phyloP scores from a whole-genome alignment of 768 basidiomycete genomes.

The Vararia minispora region DNA sequence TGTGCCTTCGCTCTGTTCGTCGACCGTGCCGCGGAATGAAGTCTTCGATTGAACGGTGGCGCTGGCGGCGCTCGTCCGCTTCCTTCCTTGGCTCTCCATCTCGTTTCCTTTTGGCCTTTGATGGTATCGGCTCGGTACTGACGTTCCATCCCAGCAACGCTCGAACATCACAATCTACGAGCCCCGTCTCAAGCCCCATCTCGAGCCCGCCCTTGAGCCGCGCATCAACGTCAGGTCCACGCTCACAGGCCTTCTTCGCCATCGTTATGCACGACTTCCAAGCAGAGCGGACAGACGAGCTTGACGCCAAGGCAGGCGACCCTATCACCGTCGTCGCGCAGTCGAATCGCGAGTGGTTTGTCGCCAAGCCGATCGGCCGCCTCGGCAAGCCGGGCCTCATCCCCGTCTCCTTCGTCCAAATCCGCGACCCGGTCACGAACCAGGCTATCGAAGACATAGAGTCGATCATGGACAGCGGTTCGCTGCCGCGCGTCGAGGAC shows the following conservation, averaged over 20 bases:
- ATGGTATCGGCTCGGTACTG: too few relatives aligned
- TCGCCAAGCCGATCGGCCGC: conserved; percentile 93
- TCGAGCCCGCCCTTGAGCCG: conserved; percentile 23
- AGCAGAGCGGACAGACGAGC: conserved; percentile 94
- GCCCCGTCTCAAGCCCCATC: conserved; percentile 12
- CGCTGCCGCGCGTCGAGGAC: conserved; percentile 93
- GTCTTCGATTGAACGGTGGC: too few relatives aligned
- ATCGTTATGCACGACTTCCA: conserved; percentile 91
- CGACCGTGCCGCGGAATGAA: too few relatives aligned
- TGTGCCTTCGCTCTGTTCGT: too few relatives aligned
- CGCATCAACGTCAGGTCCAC: conserved; percentile 16
- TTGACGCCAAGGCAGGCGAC: conserved; percentile 91
- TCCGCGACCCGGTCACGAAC: conserved; percentile 86
- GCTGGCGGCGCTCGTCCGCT: too few relatives aligned
- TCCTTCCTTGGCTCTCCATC: too few relatives aligned
- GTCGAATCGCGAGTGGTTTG: conserved; percentile 99
- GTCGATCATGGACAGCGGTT: conserved; percentile 74
- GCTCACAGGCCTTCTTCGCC: conserved; percentile 75
- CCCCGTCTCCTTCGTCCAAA: conserved; percentile 93
- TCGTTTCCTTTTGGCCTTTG: too few relatives aligned
- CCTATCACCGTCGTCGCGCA: conserved; percentile 95
- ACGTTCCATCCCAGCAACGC: too few relatives aligned
- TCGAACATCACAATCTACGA: conserved; percentile 8
- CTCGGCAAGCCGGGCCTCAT: conserved; percentile 95
- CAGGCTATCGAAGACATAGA: conserved; percentile 65